A percentile compares a stretch with the other conserved stretches of the same genome.
Conservation (phyloP, 139 green algal species). For the Closterium sp. region DNA sequence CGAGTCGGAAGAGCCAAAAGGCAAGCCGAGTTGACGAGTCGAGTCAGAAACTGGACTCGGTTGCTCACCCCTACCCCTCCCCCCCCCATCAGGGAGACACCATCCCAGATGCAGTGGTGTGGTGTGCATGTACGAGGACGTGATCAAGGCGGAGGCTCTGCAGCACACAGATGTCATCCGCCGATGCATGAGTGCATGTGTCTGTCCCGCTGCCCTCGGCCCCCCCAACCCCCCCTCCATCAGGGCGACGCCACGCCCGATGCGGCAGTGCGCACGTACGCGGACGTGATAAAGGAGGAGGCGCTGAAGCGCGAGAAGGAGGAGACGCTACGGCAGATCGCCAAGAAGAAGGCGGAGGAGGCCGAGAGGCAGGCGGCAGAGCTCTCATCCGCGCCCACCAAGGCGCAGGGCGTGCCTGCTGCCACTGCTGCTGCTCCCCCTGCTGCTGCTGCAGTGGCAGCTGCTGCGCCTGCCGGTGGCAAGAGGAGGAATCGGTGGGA, state of each 20-base stretch:
- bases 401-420: conserved; percentile 55
- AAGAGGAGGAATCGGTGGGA: conserved; percentile 87
- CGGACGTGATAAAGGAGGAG: conserved; percentile 83
- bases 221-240: no score
- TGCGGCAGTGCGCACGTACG: conserved; percentile 77
- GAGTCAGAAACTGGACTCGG: no score
- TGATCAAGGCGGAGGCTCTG: conserved; percentile 79
- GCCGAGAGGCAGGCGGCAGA: conserved; percentile 46
- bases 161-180: conserved; percentile 33
- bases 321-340: conserved; percentile 91
- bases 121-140: conserved; percentile 84
- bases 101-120: conserved; percentile 68
- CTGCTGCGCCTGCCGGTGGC: conserved; percentile 22
- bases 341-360: conserved; percentile 72
- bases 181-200: conserved; percentile 73
- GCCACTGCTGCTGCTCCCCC: conserved; percentile 22
- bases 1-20: no score
- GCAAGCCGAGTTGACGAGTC: no score
- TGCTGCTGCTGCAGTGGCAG: conserved; percentile 42
- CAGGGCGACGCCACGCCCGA: conserved; percentile 78
- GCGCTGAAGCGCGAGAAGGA: conserved; percentile 79
- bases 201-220: neutral
- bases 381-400: conserved; percentile 56
- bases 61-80: no score
- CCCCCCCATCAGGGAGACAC: conserved; percentile 76